These are phyloP conservation scores for Rhamnella rubrinervis DNA, from an alignment of 331 rosid species.

Conservation along the genomic window DNA sequence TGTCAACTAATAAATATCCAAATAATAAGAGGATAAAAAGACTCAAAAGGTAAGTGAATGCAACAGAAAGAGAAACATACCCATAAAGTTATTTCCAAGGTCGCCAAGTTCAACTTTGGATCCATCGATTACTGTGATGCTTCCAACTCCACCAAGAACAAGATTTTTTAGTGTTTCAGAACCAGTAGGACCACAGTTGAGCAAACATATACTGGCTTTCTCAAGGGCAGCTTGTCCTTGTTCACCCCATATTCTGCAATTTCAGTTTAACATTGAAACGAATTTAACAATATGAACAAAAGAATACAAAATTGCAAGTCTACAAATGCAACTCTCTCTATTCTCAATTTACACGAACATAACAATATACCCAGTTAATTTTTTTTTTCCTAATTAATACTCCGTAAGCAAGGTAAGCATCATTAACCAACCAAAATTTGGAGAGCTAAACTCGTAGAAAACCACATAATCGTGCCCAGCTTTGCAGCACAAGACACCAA, in stretches of 20 bases:
- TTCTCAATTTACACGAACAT: not conserved
- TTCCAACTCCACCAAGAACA: slow-evolving; percentile 95
- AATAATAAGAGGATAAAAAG: slow-evolving; percentile 27
- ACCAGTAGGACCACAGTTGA: slow-evolving; percentile 97
- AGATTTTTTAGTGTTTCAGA: slow-evolving; percentile 93
- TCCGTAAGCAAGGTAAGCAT: not conserved
- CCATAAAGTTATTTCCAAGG: slow-evolving; percentile 96
- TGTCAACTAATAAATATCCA: slow-evolving; percentile 57
- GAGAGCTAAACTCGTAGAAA: not conserved
- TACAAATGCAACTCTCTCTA: not conserved
- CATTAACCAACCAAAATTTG: not conserved
- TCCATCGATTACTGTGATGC: slow-evolving; percentile 97
- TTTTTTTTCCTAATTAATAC: no score
- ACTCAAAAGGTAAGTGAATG: slow-evolving; percentile 1
- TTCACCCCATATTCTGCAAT: slow-evolving; percentile 96
- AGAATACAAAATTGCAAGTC: not conserved
- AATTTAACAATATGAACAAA: not conserved
- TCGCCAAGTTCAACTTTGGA: slow-evolving; percentile 88
- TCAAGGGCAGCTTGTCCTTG: slow-evolving; percentile 95
- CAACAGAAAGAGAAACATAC: slow-evolving; percentile 35
- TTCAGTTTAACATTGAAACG: slow-evolving; percentile 8
- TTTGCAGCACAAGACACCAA: no score
- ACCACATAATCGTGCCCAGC: no score
- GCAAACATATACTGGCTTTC: slow-evolving; percentile 87
- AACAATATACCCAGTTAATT: not conserved